A percentile compares a stretch with the other conserved stretches of the same genome.
These are phyloP conservation scores for Ophiocordyceps camponoti-floridani DNA, from an alignment of 2,329 filamentous ascomycete species.

Conservation along the genomic window DNA sequence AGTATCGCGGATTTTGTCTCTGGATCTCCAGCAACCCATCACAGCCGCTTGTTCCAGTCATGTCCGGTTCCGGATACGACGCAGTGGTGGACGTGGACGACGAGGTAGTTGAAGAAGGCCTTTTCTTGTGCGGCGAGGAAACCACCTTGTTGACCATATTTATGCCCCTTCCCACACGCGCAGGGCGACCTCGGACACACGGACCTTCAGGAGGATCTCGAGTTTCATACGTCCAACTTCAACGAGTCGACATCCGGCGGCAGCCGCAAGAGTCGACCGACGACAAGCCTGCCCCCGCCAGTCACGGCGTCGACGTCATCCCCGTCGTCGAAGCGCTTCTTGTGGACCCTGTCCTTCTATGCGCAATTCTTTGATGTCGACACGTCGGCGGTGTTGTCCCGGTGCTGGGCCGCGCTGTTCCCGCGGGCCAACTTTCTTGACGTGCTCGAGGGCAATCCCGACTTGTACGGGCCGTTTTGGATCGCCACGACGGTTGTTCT, in stretches of 20 bases:
- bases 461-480: conserved; percentile 95
- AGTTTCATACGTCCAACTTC: conserved; percentile 92
- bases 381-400: conserved; percentile 70
- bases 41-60: conserved; percentile 16
- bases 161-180: neutral
- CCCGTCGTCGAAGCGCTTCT: conserved; percentile 57
- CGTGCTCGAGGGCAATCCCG: conserved; percentile 88
- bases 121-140: neutral
- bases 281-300: conserved; percentile 36
- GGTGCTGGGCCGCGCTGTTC: conserved; percentile 78
- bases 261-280: conserved; percentile 25
- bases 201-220: conserved; percentile 94
- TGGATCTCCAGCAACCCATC: neutral
- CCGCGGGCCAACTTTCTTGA: conserved; percentile 92
- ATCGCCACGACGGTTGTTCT: conserved; percentile 95
- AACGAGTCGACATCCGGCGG: conserved; percentile 35
- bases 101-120: conserved; percentile 45
- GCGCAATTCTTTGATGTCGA: conserved; percentile 98
- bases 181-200: conserved; percentile 96
- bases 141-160: neutral
- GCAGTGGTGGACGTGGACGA: conserved; percentile 95
- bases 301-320: conserved; percentile 29
- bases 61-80: conserved; percentile 84
- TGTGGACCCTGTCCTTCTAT: conserved; percentile 90
- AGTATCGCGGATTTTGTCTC: too few relatives aligned